Base-by-base conservation (phyloP, 1,284 basidiomycete genomes). In the Ustilago loliicola region DNA sequence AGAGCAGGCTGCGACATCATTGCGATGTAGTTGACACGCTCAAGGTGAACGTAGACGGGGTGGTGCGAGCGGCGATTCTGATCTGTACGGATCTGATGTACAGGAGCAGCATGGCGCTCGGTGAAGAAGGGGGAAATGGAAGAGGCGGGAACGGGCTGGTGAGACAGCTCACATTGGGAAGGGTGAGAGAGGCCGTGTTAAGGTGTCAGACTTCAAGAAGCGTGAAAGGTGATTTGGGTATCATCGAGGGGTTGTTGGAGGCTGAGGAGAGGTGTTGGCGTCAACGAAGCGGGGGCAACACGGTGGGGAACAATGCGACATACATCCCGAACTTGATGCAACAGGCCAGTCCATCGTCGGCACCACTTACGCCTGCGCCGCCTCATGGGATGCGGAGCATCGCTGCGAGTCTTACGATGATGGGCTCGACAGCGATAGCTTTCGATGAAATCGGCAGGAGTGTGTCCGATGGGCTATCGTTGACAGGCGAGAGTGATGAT, bases 1-100 rank as follows among this genome's bases (percentile, higher is more conserved):
- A 47, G 45, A 47, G n/a, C 23, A 10, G 45, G 6, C 11, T 47
- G n/a, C 17, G 45, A n/a, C 45, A 47, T 23, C 45, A n/a, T 47
- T 47, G 45, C 45, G 45, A 47, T 23, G 23, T 47, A 6, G 45
- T 47, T 23, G 45, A 47, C 45, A 47, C 45, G 7, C 45, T 47
- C 11, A n/a, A n/a, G 11, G n/a, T 47, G 17, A 47, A 47, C 23
- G 45, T 47, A 4, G 45, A 47, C 21, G 45, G 45, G 7, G 11
- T 47, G 3, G 45, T 47, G 7, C 17, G 45, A 47, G 45, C 45
- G 23, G 45, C 23, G 2, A 47, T 47, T 17, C n/a, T 47, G 45
- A 47, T 47, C 23, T 47, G 45, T n/a, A 47, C 45, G 21, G 45
- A 47, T 17, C 21, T 47, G 45, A 47, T 47, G 45, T 47, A 21